These are phyloP conservation scores for Eucalyptus microcorys DNA, from an alignment of 345 rosid genomes.

Conservation along the genomic window DNA sequence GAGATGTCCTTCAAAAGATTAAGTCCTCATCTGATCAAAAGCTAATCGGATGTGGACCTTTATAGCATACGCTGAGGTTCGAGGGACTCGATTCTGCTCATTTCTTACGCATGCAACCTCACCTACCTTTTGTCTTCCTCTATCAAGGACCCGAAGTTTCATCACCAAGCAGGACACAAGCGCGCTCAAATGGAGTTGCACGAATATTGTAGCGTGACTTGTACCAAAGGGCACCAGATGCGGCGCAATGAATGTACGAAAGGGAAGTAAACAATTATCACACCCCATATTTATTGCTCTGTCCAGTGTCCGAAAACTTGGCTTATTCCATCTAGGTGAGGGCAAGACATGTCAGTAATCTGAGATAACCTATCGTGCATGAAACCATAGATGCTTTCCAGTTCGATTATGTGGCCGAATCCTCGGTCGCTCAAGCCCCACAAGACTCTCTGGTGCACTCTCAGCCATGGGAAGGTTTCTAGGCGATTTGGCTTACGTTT, in stretches of 20 bases:
- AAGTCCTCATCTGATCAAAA: neutral
- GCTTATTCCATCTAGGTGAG: neutral
- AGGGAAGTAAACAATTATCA: neutral
- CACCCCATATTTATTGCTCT: neutral
- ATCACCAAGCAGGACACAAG: neutral
- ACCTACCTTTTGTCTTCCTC: neutral
- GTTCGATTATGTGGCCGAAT: neutral
- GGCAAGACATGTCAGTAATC: neutral
- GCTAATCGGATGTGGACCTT: neutral
- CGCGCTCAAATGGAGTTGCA: neutral
- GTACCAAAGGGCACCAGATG: neutral
- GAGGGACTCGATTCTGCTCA: neutral
- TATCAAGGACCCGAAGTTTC: neutral
- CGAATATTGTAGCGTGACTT: neutral
- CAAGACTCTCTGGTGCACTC: neutral
- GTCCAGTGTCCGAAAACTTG: neutral
- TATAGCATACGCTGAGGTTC: neutral
- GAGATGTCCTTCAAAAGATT: neutral
- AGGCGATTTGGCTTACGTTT: neutral
- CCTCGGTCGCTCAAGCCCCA: neutral
- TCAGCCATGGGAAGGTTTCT: neutral
- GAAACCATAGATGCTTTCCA: neutral
- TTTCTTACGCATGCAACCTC: neutral
- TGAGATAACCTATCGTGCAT: neutral
- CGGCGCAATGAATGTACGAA: neutral